Percentiles rank a stretch among this genome's conserved stretches.
These are phyloP conservation scores for Sporothrix sp. DNA, from an alignment of 2,329 filamentous ascomycete genomes.

Conservation along the genomic window DNA sequence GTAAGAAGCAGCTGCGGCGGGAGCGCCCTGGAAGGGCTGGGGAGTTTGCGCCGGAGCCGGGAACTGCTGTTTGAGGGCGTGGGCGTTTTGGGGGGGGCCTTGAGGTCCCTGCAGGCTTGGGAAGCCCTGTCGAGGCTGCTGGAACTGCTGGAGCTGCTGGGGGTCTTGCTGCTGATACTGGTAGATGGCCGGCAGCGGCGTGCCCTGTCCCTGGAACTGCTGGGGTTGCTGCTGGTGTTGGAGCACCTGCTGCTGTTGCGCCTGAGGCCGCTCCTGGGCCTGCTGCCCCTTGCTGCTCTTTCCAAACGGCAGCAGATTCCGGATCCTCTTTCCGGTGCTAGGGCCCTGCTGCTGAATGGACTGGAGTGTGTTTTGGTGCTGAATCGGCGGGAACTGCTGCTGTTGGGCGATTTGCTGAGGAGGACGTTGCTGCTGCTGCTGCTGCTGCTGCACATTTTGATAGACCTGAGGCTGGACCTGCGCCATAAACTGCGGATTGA, in stretches of 20 bases:
- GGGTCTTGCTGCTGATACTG: slow-evolving; percentile 5
- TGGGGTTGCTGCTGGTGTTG: slow-evolving; percentile 2
- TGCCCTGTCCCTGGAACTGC: background rate
- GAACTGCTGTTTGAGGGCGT: background rate
- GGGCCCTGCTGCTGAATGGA: background rate
- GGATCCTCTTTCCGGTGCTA: slow-evolving; percentile 10
- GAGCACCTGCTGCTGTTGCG: background rate
- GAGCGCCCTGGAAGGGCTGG: background rate
- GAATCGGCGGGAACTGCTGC: background rate
- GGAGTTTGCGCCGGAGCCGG: background rate
- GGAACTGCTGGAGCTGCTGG: background rate
- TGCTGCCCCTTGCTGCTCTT: slow-evolving; percentile 10
- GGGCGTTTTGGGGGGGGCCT: background rate
- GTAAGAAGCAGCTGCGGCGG: background rate
- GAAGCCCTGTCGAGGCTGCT: background rate
- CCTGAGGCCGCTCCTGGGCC: background rate
- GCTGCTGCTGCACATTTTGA: background rate
- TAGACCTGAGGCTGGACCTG: background rate
- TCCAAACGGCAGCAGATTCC: slow-evolving; percentile 10
- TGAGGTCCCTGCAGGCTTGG: background rate
- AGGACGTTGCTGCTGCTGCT: background rate
- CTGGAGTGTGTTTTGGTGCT: background rate
- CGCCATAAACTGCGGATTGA: background rate
- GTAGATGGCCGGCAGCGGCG: background rate
- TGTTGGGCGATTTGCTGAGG: background rate